Conservation (phyloP, 2,329 filamentous ascomycete species). For the Alternaria alternata region DNA sequence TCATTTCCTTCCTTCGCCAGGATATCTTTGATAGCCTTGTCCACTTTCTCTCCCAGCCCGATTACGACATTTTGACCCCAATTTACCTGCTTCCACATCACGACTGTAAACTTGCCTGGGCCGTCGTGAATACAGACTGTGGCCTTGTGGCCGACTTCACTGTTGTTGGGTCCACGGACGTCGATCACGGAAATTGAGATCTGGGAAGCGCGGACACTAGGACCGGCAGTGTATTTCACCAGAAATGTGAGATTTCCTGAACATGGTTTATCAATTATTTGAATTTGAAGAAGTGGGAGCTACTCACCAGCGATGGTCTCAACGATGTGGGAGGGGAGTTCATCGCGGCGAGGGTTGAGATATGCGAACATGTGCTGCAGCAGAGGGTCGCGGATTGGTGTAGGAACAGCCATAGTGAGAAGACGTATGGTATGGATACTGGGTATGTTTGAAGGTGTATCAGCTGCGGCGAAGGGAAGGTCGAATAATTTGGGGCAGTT, state of each 20-base stretch:
- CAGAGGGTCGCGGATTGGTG: constrained; percentile 3
- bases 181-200: constrained; percentile 12
- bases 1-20: constrained; percentile 1
- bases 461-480: not conserved
- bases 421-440: not conserved
- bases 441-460: not conserved
- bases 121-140: constrained; percentile 11
- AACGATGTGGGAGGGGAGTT: constrained; percentile 1
- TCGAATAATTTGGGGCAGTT: not conserved
- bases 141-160: constrained; percentile 10
- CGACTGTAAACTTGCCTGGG: constrained; percentile 8
- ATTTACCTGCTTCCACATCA: constrained; percentile 5
- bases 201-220: not conserved
- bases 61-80: constrained; percentile 6
- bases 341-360: constrained; percentile 6
- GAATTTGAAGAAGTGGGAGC: not conserved
- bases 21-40: not conserved
- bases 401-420: not conserved
- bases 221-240: constrained; percentile 9
- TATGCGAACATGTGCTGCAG: constrained; percentile 12
- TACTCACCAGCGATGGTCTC: constrained; percentile 7
- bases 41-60: constrained; percentile 16
- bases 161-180: constrained; percentile 8
- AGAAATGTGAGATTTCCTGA: constrained; percentile 16
- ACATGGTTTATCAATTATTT: not conserved